These are phyloP conservation scores for Fusarium pseudocircinatum DNA, from an alignment of 2,329 filamentous ascomycete genomes.

Conservation along the genomic window DNA sequence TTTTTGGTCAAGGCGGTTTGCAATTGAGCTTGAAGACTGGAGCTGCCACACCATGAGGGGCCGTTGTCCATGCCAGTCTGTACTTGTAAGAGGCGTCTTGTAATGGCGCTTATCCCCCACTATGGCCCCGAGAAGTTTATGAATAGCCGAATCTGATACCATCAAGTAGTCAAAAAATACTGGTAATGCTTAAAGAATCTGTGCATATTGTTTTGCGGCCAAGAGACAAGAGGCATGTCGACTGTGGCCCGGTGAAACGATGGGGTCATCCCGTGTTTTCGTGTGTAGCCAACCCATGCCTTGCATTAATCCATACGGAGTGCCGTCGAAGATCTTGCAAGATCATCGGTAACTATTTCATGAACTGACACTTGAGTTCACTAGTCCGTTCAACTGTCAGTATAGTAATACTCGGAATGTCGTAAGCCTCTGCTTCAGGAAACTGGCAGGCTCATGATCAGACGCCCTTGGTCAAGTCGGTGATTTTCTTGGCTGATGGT, in stretches of 20 bases:
- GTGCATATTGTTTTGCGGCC: slow-evolving; percentile 15
- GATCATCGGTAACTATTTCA: slow-evolving; percentile 18
- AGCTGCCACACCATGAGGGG: slow-evolving; percentile 17
- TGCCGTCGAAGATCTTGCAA: slow-evolving; percentile 29
- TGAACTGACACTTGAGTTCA: slow-evolving; percentile 4
- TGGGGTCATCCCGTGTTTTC: slow-evolving; percentile 11
- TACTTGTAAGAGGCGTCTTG: slow-evolving; percentile 19
- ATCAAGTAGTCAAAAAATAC: background rate
- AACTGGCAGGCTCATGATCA: slow-evolving; percentile 2
- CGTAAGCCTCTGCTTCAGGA: slow-evolving; percentile 33
- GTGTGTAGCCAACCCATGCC: slow-evolving; percentile 1
- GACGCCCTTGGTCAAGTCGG: background rate
- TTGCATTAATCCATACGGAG: slow-evolving; percentile 11
- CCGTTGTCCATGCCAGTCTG: slow-evolving; percentile 15
- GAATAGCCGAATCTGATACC: slow-evolving; percentile 15
- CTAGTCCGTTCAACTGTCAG: background rate
- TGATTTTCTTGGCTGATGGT: slow-evolving; percentile 17
- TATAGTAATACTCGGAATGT: slow-evolving; percentile 18
- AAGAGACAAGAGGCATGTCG: slow-evolving; percentile 9
- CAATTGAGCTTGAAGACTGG: slow-evolving; percentile 36
- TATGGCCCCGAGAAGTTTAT: slow-evolving; percentile 29
- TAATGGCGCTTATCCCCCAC: slow-evolving; percentile 23
- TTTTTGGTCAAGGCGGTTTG: slow-evolving; percentile 12
- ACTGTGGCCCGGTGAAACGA: slow-evolving; percentile 12
- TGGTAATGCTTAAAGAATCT: slow-evolving; percentile 1